Evolutionary conservation across 305 asterid genomes (phyloP).

Genomic region (Solanum aculeatissimum): DNA sequence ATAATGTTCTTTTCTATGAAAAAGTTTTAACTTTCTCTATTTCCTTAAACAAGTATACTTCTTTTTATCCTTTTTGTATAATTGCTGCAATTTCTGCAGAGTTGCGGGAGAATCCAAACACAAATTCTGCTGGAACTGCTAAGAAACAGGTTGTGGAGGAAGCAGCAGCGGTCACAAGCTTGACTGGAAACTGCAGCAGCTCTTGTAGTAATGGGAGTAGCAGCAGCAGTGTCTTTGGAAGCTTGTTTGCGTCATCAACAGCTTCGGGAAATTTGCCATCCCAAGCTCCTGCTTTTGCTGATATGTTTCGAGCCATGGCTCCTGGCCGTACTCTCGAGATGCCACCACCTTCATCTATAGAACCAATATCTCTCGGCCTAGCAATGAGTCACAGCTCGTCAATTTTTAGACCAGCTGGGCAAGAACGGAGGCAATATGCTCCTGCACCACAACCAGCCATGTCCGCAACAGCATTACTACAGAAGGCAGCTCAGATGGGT

Average conservation of each 20-base stretch:
- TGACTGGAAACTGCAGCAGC: slow-evolving; percentile 35
- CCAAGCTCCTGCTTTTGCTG: slow-evolving; percentile 34
- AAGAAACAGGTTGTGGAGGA: slow-evolving; percentile 31
- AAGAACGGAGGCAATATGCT: slow-evolving; percentile 63
- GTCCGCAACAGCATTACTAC: slow-evolving; percentile 90
- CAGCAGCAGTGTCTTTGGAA: slow-evolving; percentile 52
- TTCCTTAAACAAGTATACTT: slow-evolving; percentile 3
- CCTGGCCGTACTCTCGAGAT: slow-evolving; percentile 23
- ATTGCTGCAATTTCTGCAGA: slow-evolving; percentile 20
- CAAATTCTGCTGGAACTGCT: slow-evolving; percentile 15
- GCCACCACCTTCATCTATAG: slow-evolving; percentile 36
- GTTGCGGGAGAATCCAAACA: slow-evolving; percentile 24
- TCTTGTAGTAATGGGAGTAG: slow-evolving; percentile 57
- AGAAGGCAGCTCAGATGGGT: slow-evolving; percentile 90
- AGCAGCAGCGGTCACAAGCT: slow-evolving; percentile 16
- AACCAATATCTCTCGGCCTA: slow-evolving; percentile 64
- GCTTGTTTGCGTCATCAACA: slow-evolving; percentile 69
- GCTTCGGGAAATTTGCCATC: slow-evolving; percentile 42
- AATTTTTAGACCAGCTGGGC: slow-evolving; percentile 47
- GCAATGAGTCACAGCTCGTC: slow-evolving; percentile 61
- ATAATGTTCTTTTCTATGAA: slow-evolving; percentile 11
- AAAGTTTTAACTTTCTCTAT: slow-evolving; percentile 10
- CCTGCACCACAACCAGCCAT: slow-evolving; percentile 58
- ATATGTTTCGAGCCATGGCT: slow-evolving; percentile 31
- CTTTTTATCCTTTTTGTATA: background rate